Base-by-base conservation (phyloP, 164 flowering plant species). In the Nelumbo lutea region DNA sequence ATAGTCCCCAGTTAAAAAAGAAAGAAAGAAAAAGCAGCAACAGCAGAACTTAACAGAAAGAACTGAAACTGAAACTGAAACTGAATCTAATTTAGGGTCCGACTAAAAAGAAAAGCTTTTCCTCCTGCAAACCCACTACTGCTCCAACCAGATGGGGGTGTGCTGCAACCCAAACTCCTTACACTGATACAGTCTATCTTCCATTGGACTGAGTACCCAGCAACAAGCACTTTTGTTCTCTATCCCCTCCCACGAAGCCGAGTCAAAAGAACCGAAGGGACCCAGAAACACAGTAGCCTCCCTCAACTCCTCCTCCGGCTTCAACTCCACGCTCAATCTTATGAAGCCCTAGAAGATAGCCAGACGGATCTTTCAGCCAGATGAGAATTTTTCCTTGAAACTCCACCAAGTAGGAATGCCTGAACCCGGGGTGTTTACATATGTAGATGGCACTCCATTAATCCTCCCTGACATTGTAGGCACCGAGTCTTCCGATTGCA, bases 181-280 rank as follows among this genome's bases (percentile, higher is more conserved):
- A 42, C 1, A 41, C 1, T n/a, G 27, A 45, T 13, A 10, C 9
- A 9, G 42, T 3, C 3, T 61, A 27, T 14, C 57, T 15, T 68
- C 15, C 3, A 13, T 48, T 58, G 50, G 59, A 15, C n/a, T 43
- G 38, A 27, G 4, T 41, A 10, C 6, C 38, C 47, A 6, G 64
- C 64, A 47, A 60, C 43, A 50, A 60, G 2, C 5, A 60, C 71
- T 48, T 48, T 68, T 59, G 9, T 47, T 59, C n/a, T 60, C 57
- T 42, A 68, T 41, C 48, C n/a, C 58, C 14, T 51, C n/a, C 5
- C 3, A 14, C 3, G 9, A 7, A 48, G 14, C 3, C 43, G 27
- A 44, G 56, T 15, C 39, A 45, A 44, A 70, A 15, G 67, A 62
- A 52, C 72, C 72, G 55, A 45, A 63, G 1, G 67, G 60, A 14